phyloP scores from a whole-genome alignment of 2,329 filamentous ascomycete genomes.

The Aspergillaceae sp. region DNA sequence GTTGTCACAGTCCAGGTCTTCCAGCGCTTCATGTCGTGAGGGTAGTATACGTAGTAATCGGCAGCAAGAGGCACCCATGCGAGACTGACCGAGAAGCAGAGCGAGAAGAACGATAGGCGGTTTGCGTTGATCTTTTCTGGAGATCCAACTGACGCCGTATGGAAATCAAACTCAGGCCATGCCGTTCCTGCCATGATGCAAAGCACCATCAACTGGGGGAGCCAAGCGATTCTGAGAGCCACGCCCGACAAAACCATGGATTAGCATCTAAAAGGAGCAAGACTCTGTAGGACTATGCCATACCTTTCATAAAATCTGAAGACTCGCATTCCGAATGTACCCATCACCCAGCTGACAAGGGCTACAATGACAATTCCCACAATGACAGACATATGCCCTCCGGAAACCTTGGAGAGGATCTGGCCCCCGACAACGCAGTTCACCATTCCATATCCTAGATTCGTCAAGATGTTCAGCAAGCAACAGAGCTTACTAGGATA shows the following conservation, averaged over 20 bases:
- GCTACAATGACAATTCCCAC: constrained; percentile 33
- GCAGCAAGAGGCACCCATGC: constrained; percentile 29
- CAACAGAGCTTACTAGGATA: constrained; percentile 34
- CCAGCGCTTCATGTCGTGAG: constrained; percentile 26
- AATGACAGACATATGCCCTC: constrained; percentile 29
- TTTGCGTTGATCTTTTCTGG: constrained; percentile 25
- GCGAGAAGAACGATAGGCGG: constrained; percentile 29
- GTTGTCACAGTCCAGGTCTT: constrained; percentile 33
- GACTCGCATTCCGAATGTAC: constrained; percentile 33
- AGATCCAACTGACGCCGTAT: constrained; percentile 19
- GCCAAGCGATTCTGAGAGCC: constrained; percentile 21
- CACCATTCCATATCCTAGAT: constrained; percentile 37
- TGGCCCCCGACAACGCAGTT: constrained; percentile 37
- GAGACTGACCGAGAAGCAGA: constrained; percentile 28
- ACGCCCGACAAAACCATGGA: not conserved
- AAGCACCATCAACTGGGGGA: constrained; percentile 33
- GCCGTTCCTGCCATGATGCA: constrained; percentile 35
- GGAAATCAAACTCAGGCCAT: constrained; percentile 25
- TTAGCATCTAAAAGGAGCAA: not conserved
- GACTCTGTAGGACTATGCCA: not conserved
- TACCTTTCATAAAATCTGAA: constrained; percentile 39
- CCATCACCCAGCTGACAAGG: constrained; percentile 26
- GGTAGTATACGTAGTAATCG: constrained; percentile 40
- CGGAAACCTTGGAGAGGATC: constrained; percentile 35
- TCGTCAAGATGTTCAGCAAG: constrained; percentile 35